These are phyloP conservation scores for Stachybotrys echinatus DNA, from an alignment of 2,329 filamentous ascomycete species.

Conservation along the genomic window DNA sequence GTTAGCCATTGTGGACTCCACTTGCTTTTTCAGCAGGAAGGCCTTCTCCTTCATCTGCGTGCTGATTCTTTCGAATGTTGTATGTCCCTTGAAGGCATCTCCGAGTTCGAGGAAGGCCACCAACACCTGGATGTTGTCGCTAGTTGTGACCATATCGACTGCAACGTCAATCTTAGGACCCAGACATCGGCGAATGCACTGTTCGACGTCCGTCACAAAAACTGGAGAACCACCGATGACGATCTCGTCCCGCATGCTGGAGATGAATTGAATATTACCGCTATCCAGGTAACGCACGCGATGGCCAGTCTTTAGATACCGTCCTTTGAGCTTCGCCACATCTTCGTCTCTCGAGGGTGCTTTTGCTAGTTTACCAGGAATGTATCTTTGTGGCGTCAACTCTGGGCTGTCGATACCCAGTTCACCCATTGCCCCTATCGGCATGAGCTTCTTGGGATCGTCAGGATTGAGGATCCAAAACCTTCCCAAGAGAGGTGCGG, in stretches of 20 bases:
- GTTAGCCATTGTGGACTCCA: constrained; percentile 34
- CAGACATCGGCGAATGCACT: constrained; percentile 39
- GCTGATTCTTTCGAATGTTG: constrained; percentile 32
- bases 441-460: constrained; percentile 44
- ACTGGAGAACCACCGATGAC: constrained; percentile 32
- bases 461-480: constrained; percentile 50
- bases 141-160: constrained; percentile 42
- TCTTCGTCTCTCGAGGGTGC: constrained; percentile 15
- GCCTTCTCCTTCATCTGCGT: constrained; percentile 35
- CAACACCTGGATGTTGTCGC: constrained; percentile 34
- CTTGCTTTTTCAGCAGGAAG: constrained; percentile 36
- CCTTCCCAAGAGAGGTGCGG: constrained; percentile 41
- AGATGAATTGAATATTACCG: constrained; percentile 43
- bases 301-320: constrained; percentile 46
- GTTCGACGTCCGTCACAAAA: constrained; percentile 39
- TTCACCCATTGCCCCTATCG: constrained; percentile 51
- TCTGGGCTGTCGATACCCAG: constrained; percentile 51
- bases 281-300: constrained; percentile 42
- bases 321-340: constrained; percentile 20
- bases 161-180: constrained; percentile 41
- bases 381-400: constrained; percentile 28
- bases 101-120: constrained; percentile 46
- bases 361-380: constrained; percentile 18
- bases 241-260: constrained; percentile 35
- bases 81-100: constrained; percentile 28